Evolutionary conservation across 768 basidiomycete species (phyloP), one percentile per base, ranked within the genome.

Genomic region (Boletales sp.): DNA sequence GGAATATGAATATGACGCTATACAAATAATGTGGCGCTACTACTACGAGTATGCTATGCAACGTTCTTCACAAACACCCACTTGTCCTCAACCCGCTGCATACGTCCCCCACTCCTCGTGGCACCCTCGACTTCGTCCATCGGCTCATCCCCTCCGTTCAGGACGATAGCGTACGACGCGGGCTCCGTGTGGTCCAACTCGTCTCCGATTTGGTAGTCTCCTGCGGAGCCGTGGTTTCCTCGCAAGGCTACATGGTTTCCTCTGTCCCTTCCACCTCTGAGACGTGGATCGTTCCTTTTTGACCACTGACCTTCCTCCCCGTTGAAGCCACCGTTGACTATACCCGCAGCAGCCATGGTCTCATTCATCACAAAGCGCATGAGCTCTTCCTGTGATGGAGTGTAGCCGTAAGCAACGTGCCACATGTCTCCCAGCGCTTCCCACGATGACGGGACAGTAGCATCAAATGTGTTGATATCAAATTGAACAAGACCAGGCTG

Each of bases 401-500:
- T 43, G 59, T 79, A 76, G 37, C 87, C 86, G 66, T 86, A 69
- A 45, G 86, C 84, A 48, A 75, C 73, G 63, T 76, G 69, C 87
- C 87, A 92, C 74, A 88, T 82, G 63, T 81, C 81, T 65, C 86
- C 86, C 51, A 94, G 79, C 49, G 80, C 77, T 72, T 86, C 82
- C 91, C 91, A 94, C 65, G 87, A 84, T 45, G 79, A 67, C 47
- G 90, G 79, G 39, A 78, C 74, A 27, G 84, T 83, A 47, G 81
- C 82, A 74, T 91, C 79, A 78, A 93, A 93, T 41, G 78, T 75
- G 54, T 77, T 62, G 58, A 81, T 72, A 72, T 90, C 79, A 77
- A 91, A 88, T 50, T 70, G 72, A 52, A 87, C 82, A 67, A 90
- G 70, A 60, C 84, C 83, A 54, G 58, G 64, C 59, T 61, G 68